Conservation (phyloP, 495 filamentous ascomycete species). For the Neurospora sp. region DNA sequence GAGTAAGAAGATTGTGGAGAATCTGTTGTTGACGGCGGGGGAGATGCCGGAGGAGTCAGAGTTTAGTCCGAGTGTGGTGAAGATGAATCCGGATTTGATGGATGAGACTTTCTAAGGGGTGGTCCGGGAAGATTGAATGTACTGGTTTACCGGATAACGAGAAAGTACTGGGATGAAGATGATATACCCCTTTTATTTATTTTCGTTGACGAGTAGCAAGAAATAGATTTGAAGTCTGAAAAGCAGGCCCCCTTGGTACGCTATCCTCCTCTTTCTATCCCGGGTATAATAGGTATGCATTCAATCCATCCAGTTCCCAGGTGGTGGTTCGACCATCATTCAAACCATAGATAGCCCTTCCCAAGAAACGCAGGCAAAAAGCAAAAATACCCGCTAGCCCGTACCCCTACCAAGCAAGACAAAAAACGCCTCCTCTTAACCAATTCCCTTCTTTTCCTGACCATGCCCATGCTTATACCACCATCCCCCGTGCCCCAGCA, state of each 20-base stretch:
- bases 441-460: not conserved
- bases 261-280: not conserved
- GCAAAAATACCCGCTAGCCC: not conserved
- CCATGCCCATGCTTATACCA: not conserved
- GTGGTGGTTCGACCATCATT: not conserved
- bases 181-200: no score
- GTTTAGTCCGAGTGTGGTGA: constrained; percentile 67
- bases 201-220: no score
- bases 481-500: not conserved
- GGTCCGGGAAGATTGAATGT: no score
- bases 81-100: constrained; percentile 51
- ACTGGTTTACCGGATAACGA: no score
- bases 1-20: constrained; percentile 81
- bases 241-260: not conserved
- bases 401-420: not conserved
- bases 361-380: not conserved
- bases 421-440: not conserved
- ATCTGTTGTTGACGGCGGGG: constrained; percentile 78
- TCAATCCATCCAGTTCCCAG: not conserved
- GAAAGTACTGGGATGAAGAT: no score
- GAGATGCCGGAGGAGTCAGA: constrained; percentile 49
- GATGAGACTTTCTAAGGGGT: constrained; percentile 47
- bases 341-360: not conserved
- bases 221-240: no score
- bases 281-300: not conserved